Evolutionary conservation across 2,329 filamentous ascomycete genomes (phyloP).

Genomic region (Nannizzia gypsea): DNA sequence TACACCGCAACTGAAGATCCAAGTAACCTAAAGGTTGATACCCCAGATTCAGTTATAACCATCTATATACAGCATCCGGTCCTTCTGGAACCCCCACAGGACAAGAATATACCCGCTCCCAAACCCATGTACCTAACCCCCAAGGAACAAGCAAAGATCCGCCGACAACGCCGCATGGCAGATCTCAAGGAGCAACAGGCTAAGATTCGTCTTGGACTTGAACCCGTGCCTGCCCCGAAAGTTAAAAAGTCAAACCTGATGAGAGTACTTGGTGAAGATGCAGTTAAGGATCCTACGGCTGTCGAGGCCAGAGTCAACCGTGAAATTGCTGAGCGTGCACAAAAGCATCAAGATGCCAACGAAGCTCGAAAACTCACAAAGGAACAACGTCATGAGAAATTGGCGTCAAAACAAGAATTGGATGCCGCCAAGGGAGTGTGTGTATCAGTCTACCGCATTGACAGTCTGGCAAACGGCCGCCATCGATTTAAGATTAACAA

Average conservation of each 20-base stretch:
- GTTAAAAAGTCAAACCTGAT: slow-evolving; percentile 97
- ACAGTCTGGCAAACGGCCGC: slow-evolving; percentile 79
- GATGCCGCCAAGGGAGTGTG: slow-evolving; percentile 79
- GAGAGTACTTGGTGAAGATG: slow-evolving; percentile 85
- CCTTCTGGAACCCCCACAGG: slow-evolving; percentile 79
- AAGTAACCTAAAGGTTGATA: slow-evolving; percentile 58
- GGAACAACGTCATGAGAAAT: slow-evolving; percentile 74
- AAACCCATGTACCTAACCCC: slow-evolving; percentile 89
- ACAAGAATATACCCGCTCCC: slow-evolving; percentile 62
- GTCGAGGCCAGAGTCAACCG: slow-evolving; percentile 89
- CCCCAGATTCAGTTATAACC: slow-evolving; percentile 76
- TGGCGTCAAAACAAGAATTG: slow-evolving; percentile 68
- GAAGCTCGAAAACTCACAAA: slow-evolving; percentile 78
- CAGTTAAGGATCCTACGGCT: slow-evolving; percentile 91
- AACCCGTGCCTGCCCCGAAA: slow-evolving; percentile 83
- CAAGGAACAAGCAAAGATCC: slow-evolving; percentile 82
- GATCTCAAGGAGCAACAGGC: slow-evolving; percentile 93
- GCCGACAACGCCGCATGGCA: slow-evolving; percentile 79
- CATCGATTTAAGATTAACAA: slow-evolving; percentile 87
- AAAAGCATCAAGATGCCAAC: slow-evolving; percentile 66
- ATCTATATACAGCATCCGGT: slow-evolving; percentile 88
- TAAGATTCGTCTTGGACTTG: slow-evolving; percentile 82
- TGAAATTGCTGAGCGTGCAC: slow-evolving; percentile 77
- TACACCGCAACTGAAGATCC: slow-evolving; percentile 61
- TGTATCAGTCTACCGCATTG: slow-evolving; percentile 78